Percentiles rank a stretch among this genome's conserved stretches.
Evolutionary conservation across 257 asterid genomes (phyloP).

Genomic region (Nicotiana otophora): DNA sequence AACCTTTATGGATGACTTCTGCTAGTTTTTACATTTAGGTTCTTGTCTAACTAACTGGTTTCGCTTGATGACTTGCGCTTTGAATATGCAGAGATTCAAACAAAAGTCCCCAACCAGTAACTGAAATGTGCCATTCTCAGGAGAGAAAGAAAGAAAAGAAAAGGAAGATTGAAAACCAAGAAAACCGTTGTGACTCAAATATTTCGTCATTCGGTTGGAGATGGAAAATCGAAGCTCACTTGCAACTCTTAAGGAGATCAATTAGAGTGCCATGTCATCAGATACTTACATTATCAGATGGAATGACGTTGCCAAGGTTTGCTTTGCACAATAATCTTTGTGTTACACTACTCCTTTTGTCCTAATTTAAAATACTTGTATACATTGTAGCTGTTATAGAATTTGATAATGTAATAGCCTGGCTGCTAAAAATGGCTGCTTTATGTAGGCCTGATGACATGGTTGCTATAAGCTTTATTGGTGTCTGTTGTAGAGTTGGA

Average conservation of each 20-base stretch:
- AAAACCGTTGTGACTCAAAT: background rate
- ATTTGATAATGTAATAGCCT: no score
- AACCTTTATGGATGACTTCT: background rate
- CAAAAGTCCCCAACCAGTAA: background rate
- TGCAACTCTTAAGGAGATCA: constrained; percentile 16
- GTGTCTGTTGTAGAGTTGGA: no score
- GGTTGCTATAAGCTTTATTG: no score
- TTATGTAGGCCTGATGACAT: no score
- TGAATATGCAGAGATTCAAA: background rate
- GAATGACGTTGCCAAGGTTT: constrained; percentile 21
- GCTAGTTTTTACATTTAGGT: background rate
- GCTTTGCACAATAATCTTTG: no score
- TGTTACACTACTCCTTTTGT: no score
- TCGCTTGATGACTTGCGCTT: background rate
- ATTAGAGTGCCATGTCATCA: constrained; percentile 15
- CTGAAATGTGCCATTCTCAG: constrained; percentile 7
- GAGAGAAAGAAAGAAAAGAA: constrained; percentile 27
- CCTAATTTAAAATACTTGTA: no score
- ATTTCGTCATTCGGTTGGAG: background rate
- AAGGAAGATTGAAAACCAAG: constrained; percentile 11
- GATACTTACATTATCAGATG: constrained; percentile 44
- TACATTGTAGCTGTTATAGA: no score
- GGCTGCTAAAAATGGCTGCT: no score
- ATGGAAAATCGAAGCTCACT: background rate
- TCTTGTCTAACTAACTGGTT: background rate